Base-by-base conservation (phyloP, 768 basidiomycete species). In the Tulasnella sp. region DNA sequence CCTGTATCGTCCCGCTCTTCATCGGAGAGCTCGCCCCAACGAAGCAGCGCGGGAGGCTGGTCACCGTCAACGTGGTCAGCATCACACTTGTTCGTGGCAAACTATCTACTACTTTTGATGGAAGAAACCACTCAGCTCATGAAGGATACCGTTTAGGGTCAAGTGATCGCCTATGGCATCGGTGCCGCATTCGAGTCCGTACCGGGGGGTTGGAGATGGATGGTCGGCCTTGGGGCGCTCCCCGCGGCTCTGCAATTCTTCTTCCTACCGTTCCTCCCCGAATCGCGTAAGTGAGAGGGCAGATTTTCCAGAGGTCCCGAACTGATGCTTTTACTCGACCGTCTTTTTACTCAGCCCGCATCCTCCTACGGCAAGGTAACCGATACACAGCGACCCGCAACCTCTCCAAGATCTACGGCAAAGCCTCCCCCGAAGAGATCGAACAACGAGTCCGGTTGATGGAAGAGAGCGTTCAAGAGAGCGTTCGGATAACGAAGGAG, bases 1-100 rank as follows among this genome's bases (percentile, higher is more conserved):
- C 92, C 5, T 93, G 93, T 81, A 89, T 94, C 75, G 92, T 93
- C 0, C 93, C 94, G 14, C 87, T 95, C 6, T 94, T 95, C 83
- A 94, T 96, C 74, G 93, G 94, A 83, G 94, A 95, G 84, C 88
- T 95, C 31, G 90, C 93, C 0, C 93, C 93, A 0, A 93, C 93
- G 10, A 87, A 90, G 10, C 82, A 73, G 38, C 88, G 93, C 6
- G 94, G 93, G 6, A 87, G 92, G 44, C 90, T 95, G 89, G 93
- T 94, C 4, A 92, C 93, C 16, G 86, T 94, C 76, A 95, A 95
- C 83, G 93, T 94, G 27, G 92, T 94, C 0, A 90, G 91, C 86
- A 93, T 95, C 83, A 96, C 94, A 0, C 86, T 76, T 21, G 79
- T 80, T 7, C 3, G 79, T 48, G 9, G 16, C 19, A 18, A n/a